Base-by-base conservation (phyloP, 495 filamentous ascomycete species). In the Ascodesmis nigricans region DNA sequence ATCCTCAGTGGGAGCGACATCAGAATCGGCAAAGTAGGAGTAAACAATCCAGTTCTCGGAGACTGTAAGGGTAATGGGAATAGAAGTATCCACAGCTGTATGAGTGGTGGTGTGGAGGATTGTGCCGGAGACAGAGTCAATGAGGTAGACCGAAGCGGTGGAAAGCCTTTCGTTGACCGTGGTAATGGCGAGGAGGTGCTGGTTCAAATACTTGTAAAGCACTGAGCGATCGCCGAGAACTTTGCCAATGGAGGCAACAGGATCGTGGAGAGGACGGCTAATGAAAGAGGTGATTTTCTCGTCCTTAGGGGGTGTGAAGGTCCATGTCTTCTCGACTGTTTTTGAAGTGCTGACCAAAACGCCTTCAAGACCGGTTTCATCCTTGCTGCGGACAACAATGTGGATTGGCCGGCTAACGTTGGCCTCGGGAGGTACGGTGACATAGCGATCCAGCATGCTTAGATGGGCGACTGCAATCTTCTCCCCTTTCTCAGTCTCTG, bases 31-130 rank as follows among this genome's bases (percentile, higher is more conserved):
- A 49, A 65, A 84, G 58, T 83, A 78, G n/a, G 79, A 74, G 61
- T 87, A 91, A 17, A 77, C 62, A 53, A 91, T 79, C 82, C 83
- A 95, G 59, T 99, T 95, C 59, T 95, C 87, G 3, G 79, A 74
- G 19, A 95, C 58, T 21, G 65, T 66, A 22, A 78, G 77, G 14
- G 71, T 55, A 42, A 93, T 79, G 1, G 75, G 67, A 42, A 80
- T 74, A 6, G 57, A 62, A 1, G 66, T 61, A 50, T 95, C 90
- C 21, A 90, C 71, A 10, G 69, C 74, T 10, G 63, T 52, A 50
- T 92, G 75, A 2, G 61, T 70, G 29, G 61, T 60, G 1, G 75
- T 65, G 50, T 83, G 58, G 2, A 99, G 60, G 14, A 91, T 54
- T 30, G 68, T 62, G 25, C 90, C 90, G 13, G 83, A 83, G 5